These are phyloP conservation scores for Cladosporium phlei DNA, from an alignment of 2,329 filamentous ascomycete genomes.

Conservation along the genomic window DNA sequence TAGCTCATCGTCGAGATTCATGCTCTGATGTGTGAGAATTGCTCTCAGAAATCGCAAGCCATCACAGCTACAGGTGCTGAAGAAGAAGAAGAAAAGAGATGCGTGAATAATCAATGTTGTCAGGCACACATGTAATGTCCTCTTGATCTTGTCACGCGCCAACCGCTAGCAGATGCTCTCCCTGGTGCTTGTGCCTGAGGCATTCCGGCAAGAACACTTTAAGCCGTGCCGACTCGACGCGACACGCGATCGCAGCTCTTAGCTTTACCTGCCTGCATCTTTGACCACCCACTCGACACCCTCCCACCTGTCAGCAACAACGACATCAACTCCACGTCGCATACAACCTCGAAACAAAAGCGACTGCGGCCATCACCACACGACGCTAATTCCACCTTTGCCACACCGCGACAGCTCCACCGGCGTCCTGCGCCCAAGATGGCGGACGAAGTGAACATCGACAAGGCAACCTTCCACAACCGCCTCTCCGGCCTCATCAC, in stretches of 20 bases:
- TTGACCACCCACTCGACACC: not conserved
- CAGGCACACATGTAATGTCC: no score
- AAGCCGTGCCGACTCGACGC: constrained; percentile 1
- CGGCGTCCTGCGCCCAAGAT: constrained; percentile 35
- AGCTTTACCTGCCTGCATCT: constrained; percentile 4
- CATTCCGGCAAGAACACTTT: not conserved
- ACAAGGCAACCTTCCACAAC: constrained; percentile 89
- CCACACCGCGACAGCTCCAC: not conserved
- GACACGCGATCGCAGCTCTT: constrained; percentile 2
- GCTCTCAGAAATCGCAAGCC: not conserved
- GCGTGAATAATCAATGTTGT: no score
- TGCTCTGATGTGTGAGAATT: not conserved
- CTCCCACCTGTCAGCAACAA: not conserved
- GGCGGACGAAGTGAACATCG: constrained; percentile 87
- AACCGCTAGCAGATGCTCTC: no score
- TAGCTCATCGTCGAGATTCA: constrained; percentile 13
- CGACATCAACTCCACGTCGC: not conserved
- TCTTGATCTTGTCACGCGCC: no score
- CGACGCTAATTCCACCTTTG: not conserved
- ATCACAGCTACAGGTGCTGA: constrained; percentile 3
- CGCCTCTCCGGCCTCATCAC: constrained; percentile 81
- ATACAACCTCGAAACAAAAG: not conserved
- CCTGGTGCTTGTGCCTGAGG: not conserved
- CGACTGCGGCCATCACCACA: not conserved
- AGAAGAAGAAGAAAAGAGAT: no score